Evolutionary conservation across 495 filamentous ascomycete species (phyloP).

Genomic region (Trichoderma asperelloides): DNA sequence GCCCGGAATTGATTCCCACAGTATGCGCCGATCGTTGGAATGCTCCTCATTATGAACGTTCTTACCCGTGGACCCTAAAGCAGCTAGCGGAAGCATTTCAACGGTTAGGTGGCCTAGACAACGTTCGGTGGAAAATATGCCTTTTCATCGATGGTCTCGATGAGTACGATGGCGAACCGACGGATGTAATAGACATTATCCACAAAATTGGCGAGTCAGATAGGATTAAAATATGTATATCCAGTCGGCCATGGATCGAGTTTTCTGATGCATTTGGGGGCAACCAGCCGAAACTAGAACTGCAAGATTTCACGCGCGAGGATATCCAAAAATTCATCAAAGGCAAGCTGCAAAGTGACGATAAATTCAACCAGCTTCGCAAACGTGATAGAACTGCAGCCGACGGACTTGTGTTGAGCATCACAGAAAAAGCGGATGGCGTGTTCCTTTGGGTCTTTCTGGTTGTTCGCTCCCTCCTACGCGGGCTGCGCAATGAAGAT

Average conservation of each 20-base stretch:
- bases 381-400: neutral
- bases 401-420: conserved; percentile 15
- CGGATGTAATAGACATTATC: conserved; percentile 11
- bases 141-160: conserved; percentile 24
- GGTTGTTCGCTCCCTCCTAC: conserved; percentile 14
- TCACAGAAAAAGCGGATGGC: conserved; percentile 26
- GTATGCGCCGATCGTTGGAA: conserved; percentile 14
- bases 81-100: neutral
- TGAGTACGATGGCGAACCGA: conserved; percentile 17
- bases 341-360: conserved; percentile 14
- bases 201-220: neutral
- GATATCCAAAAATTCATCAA: conserved; percentile 25
- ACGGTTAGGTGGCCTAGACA: neutral
- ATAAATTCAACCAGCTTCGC: neutral
- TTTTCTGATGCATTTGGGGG: conserved; percentile 33
- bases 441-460: conserved; percentile 37
- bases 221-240: conserved; percentile 39
- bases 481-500: conserved; percentile 21
- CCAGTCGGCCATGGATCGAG: conserved; percentile 39
- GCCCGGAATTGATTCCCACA: conserved; percentile 15
- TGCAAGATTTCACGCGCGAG: conserved; percentile 19
- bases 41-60: neutral
- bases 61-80: neutral
- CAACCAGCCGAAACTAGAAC: conserved; percentile 10
- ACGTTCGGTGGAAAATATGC: conserved; percentile 7